Base-by-base conservation (phyloP, 208 protist species). In the Dictyostelium gargantuum region DNA sequence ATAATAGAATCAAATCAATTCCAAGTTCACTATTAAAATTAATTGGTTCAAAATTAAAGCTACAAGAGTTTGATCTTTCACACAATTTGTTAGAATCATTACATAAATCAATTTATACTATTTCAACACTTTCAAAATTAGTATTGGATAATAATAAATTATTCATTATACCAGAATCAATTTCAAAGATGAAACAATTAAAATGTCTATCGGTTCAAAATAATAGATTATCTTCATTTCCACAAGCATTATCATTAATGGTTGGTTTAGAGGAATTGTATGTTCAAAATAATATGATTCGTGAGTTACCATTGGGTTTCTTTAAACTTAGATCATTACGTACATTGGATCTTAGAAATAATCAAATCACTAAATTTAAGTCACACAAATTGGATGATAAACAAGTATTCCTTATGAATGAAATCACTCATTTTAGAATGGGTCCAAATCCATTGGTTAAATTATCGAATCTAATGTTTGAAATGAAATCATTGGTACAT, bases 1-100 rank as follows among this genome's bases (percentile, higher is more conserved):
- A 79, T 23, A 89, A 89, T 38, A 46, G 82, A 48, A 89, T 89
- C 26, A 79, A 79, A 40, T 89, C 70, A 9, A 89, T 89, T 21
- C 50, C 82, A 1, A 48, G 44, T 6, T 10, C 35, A 8, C 1
- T 89, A 40, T 58, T 77, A 1, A 89, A 89, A 19, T 42, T 89
- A 6, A 79, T 79, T 77, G 82, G 82, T 13, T 42, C 35, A 2
- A 89, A 89, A 54, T 21, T 79, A 2, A 77, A 79, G 35, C 15
- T 89, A 15, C 21, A 40, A 44, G 82, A 89, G 42, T 40, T 89
- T 4, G 68, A 89, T 52, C n/a, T 89, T 8, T 40, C 48, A 10
- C 13, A 35, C 6, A 89, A 89, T 52, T 17, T 89, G 4, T n/a
- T 89, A 1, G 70, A 77, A 10, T 50, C 68, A 0, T 26, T 89